Base-by-base conservation (phyloP, 2,329 filamentous ascomycete genomes). In the Ascochyta clinopodiicola region DNA sequence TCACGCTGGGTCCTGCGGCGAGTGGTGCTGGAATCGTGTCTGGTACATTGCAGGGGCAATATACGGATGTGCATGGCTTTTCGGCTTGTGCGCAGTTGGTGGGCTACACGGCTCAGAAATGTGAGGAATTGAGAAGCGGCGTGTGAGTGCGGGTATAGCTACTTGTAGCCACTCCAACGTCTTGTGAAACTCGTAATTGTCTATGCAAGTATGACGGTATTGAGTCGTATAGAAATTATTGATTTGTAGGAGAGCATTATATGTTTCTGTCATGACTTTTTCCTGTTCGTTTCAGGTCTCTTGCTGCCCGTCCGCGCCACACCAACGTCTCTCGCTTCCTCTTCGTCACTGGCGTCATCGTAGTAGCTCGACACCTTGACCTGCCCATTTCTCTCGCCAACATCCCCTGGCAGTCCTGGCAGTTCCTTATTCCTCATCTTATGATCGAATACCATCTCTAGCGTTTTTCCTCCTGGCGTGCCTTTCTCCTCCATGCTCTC, bases 321-420 rank as follows among this genome's bases (percentile, higher is more conserved):
- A 4, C 50, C 45, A 5, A 54, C 38, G 15, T 48, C 56, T 4
- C 47, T 8, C 19, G 46, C 52, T 17, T 51, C 52, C n/a, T 56
- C 57, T 10, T 47, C 52, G 29, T 59, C 63, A 13, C 57, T 60
- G 36, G 51, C 47, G 25, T 62, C 57, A 12, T 64, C 58, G 34
- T 57, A 64, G 38, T 60, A 63, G 31, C 42, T 55, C 2, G 17
- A 44, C 10, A 12, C 34, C n/a, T 21, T 35, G 3, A 36, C 38
- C 19, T 43, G 51, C 7, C 53, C 58, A 12, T 55, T 48, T 4
- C 34, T 45, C 13, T 49, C 44, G 27, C 4, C 48, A 17, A 35
- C n/a, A 3, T 39, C 19, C 15, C 32, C 35, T 3, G 52, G 52
- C 1, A 51, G 8, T 4, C 37, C 24, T 17, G 46, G 52, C 7